These are phyloP conservation scores for Pythium sp. DNA, from an alignment of 352 stramenopile species.

Conservation along the genomic window DNA sequence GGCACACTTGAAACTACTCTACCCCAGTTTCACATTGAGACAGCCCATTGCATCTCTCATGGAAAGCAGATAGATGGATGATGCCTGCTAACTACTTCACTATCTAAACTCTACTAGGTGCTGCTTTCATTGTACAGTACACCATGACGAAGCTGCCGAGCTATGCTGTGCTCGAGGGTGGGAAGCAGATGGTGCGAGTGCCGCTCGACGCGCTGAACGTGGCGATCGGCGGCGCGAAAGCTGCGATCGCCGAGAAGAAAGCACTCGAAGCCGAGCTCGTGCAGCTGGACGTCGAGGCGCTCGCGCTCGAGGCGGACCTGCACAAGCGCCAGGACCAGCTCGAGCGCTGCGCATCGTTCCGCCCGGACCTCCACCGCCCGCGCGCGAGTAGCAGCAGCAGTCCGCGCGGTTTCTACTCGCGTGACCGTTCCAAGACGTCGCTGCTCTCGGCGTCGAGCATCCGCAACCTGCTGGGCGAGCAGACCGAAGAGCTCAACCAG, in stretches of 20 bases:
- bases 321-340: constrained; percentile 50
- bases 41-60: too few species aligned
- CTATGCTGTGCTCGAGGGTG: constrained; percentile 3
- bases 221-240: constrained; percentile 30
- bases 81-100: too few species aligned
- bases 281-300: constrained; percentile 33
- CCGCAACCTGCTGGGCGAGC: constrained; percentile 52
- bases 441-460: constrained; percentile 41
- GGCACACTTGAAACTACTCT: too few species aligned
- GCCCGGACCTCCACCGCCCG: constrained; percentile 22
- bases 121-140: too few species aligned
- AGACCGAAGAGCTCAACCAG: constrained; percentile 45
- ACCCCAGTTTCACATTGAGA: too few species aligned
- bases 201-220: constrained; percentile 34
- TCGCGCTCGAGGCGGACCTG: constrained; percentile 39
- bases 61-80: too few species aligned
- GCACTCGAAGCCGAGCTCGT: constrained; percentile 31
- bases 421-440: constrained; percentile 42
- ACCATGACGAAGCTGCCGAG: constrained; percentile 8
- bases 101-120: too few species aligned
- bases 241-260: constrained; percentile 32
- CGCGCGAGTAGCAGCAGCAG: neutral
- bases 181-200: constrained; percentile 37
- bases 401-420: constrained; percentile 21
- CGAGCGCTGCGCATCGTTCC: constrained; percentile 40